Evolutionary conservation across 352 stramenopile genomes (phyloP), one percentile per base, ranked within the genome.

Genomic region (Globisporangium nunn): DNA sequence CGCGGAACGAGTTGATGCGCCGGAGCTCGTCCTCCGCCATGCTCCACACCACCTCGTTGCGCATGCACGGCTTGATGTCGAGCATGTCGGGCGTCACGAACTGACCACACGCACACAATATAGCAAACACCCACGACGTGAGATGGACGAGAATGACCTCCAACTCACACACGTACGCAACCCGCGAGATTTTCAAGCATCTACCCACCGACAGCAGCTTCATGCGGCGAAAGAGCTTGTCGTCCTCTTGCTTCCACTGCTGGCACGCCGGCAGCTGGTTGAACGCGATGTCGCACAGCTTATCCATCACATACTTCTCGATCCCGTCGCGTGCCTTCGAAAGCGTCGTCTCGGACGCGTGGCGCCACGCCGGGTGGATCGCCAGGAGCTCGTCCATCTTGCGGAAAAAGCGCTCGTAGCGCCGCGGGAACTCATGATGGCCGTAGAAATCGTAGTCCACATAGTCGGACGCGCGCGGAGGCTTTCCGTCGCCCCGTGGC

Each of bases 261-360:
- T 69, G 64, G 37, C 85, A 91, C 52, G 85, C 71, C 12, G 75
- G 64, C 11, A 91, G 55, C 29, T 88, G 71, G 57, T 84, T 81
- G 50, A 95, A 87, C 33, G 85, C 83, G 31, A 94, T 78, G 54
- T 90, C 69, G 1, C 75, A 75, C 15, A 97, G 64, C 54, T 95
- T 93, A 58, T 92, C 84, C 84, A 97, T 95, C 15, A 97, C 82
- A 54, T 96, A 96, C 58, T 96, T 96, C 63, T 97, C 89, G 44
- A 97, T 80, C 1, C 87, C 75, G 56, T 96, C 84, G 8, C 89
- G 77, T 5, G 78, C 87, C 52, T 80, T 87, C 2, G 62, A 31
- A 2, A 95, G 57, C 31, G 70, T 88, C 2, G 65, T 39, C 48
- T 94, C 84, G 3, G 78, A 86, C 0, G 62, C 71, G 57, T 89